Percentiles rank a stretch among this genome's conserved stretches.
These are phyloP conservation scores for Pseudonitzschia multiseries DNA, from an alignment of 108 stramenopile species.

Conservation along the genomic window DNA sequence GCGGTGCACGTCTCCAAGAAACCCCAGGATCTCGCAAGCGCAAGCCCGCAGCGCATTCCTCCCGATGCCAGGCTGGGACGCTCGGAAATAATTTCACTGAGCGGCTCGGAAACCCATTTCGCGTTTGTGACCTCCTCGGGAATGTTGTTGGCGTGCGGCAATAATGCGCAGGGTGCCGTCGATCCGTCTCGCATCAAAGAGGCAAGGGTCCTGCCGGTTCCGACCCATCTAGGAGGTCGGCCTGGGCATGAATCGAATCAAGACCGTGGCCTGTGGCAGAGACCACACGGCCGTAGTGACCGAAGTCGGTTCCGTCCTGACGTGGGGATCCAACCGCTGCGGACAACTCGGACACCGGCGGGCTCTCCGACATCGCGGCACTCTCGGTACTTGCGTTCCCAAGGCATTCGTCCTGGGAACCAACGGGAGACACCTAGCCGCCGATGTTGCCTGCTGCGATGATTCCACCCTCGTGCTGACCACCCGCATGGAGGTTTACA, in stretches of 20 bases:
- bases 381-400: constrained; percentile 26
- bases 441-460: constrained; percentile 60
- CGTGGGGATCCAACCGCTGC: constrained; percentile 63
- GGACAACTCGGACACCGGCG: constrained; percentile 70
- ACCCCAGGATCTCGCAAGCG: not conserved
- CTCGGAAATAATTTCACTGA: constrained; percentile 43
- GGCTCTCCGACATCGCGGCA: constrained; percentile 6
- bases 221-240: constrained; percentile 47
- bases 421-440: constrained; percentile 40
- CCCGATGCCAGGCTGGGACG: constrained; percentile 48
- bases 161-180: constrained; percentile 60
- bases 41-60: not conserved
- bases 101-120: constrained; percentile 46
- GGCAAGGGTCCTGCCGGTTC: not conserved
- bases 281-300: constrained; percentile 74
- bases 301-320: constrained; percentile 62
- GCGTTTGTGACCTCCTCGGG: constrained; percentile 61
- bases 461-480: constrained; percentile 67
- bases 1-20: not conserved
- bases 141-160: constrained; percentile 50
- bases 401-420: constrained; percentile 21
- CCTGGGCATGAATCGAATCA: constrained; percentile 38
- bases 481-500: constrained; percentile 61
- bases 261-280: constrained; percentile 61
- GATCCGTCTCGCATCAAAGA: constrained; percentile 43